Percentiles rank a stretch among this genome's conserved stretches.
phyloP scores from a whole-genome alignment of 2,329 filamentous ascomycete species.

The Colletotrichum ledebouriae region DNA sequence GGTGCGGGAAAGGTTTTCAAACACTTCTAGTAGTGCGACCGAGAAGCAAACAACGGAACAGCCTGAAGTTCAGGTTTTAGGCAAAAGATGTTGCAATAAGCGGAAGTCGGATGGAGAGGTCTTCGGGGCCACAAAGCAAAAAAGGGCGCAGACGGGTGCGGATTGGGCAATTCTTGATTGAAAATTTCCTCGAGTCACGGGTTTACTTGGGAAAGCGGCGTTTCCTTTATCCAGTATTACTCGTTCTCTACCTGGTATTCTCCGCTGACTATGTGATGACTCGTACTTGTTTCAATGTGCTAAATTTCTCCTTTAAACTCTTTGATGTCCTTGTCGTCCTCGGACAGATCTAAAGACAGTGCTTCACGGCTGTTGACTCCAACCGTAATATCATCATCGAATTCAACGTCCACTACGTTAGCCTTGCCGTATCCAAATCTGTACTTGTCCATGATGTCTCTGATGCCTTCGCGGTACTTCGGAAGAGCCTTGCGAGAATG shows the following conservation, averaged over 20 bases:
- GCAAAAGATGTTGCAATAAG: neutral
- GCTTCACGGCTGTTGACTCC: too few relatives aligned
- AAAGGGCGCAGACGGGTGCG: constrained; percentile 4
- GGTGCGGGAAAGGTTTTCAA: too few relatives aligned
- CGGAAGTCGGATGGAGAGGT: constrained; percentile 3
- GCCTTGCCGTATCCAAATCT: neutral
- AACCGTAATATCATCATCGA: neutral
- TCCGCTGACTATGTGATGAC: too few relatives aligned
- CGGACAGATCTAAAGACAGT: too few relatives aligned
- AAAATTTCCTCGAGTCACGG: too few relatives aligned
- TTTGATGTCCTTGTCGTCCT: too few relatives aligned
- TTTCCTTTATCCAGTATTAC: too few relatives aligned
- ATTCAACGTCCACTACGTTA: neutral
- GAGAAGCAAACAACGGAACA: neutral
- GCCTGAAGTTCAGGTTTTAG: neutral
- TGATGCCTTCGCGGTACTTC: constrained; percentile 12
- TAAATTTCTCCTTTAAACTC: too few relatives aligned
- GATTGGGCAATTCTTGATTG: neutral
- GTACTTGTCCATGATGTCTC: neutral
- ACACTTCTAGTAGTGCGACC: too few relatives aligned
- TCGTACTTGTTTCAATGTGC: too few relatives aligned
- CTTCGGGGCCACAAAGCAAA: neutral
- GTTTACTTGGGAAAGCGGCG: too few relatives aligned
- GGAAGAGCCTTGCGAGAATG: neutral
- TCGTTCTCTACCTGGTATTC: too few relatives aligned